Evolutionary conservation across 2,329 filamentous ascomycete genomes (phyloP), one percentile per base, ranked within the genome.

Genomic region (Waltergamsia citrina): DNA sequence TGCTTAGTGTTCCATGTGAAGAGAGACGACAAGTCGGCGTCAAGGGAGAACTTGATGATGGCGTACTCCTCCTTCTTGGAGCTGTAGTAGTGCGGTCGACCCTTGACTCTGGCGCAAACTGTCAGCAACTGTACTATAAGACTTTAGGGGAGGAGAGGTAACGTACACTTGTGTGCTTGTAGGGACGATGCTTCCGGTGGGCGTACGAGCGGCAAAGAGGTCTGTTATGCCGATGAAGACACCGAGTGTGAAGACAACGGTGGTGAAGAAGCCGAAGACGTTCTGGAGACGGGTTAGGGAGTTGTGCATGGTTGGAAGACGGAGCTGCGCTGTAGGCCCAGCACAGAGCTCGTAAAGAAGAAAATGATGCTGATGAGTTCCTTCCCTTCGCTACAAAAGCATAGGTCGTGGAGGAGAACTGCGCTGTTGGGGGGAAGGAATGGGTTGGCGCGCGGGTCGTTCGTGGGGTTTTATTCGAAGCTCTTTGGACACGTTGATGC

Each of bases 1-100:
- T 96, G 85, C 61, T 98, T 98, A 15, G 93, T 98, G 70, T 98
- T 98, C 92, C 90, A 98, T 53, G 85, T 94, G 73, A 96, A 96
- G 48, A 98, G 84, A 28, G 81, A 81, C 40, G 78, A 82, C 40
- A 98, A 74, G 63, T 98, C 90, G 34, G 88, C 83, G 51, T 94
- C 83, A 39, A 98, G 73, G 50, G 88, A 85, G 69, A 98, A 98
- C 56, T 81, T 82, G 54, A 98, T 81, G 54, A 92, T 78, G 47
- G 90, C 92, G 59, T 95, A 96, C 62, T 98, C 92, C 62, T 96
- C 88, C 60, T 84, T 85, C 59, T 92, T 93, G 33, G 74, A 69
- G 45, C 80, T 85, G 69, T 96, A 94, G 71, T 96, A 96, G 57
- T 96, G 84, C n/a, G 92, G 87, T 8, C 90, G 75, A 36, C 92